These are phyloP conservation scores for Ophioceras dolichostomum DNA, from an alignment of 2,329 filamentous ascomycete species.

Conservation along the genomic window DNA sequence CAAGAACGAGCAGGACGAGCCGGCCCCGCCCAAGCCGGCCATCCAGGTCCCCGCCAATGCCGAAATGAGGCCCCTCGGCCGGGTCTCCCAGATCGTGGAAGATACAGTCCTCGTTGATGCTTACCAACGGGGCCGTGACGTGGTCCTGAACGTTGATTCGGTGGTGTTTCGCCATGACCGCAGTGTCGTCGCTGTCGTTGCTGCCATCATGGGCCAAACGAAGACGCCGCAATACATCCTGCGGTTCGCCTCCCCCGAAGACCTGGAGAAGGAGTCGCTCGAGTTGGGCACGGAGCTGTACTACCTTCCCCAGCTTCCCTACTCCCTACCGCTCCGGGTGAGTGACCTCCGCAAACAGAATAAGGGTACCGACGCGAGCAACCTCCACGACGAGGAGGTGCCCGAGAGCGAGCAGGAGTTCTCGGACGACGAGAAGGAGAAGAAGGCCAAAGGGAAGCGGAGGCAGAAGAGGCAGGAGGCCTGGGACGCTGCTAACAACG, in stretches of 20 bases:
- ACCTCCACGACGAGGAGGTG: slow-evolving; percentile 87
- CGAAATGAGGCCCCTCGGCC: slow-evolving; percentile 64
- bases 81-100: slow-evolving; percentile 65
- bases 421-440: slow-evolving; percentile 91
- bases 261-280: slow-evolving; percentile 55
- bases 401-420: slow-evolving; percentile 83
- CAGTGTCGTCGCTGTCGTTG: slow-evolving; percentile 66
- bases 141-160: slow-evolving; percentile 74
- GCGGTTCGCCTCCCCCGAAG: slow-evolving; percentile 50
- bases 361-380: slow-evolving; percentile 90
- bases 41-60: slow-evolving; percentile 67
- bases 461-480: slow-evolving; percentile 29
- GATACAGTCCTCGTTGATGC: slow-evolving; percentile 70
- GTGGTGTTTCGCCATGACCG: slow-evolving; percentile 69
- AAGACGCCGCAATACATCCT: slow-evolving; percentile 79
- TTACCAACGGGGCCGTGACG: slow-evolving; percentile 65
- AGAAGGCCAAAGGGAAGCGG: slow-evolving; percentile 57
- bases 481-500: slow-evolving; percentile 18
- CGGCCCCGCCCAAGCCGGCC: slow-evolving; percentile 59
- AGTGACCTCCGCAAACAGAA: too few species aligned
- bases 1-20: slow-evolving; percentile 64
- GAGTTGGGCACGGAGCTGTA: slow-evolving; percentile 58
- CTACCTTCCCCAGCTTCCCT: slow-evolving; percentile 71
- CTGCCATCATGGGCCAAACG: slow-evolving; percentile 77
- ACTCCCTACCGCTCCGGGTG: slow-evolving; percentile 68